Evolutionary conservation across 2,329 filamentous ascomycete species (phyloP).

Genomic region (Chrysoporthe deuterocubensis): DNA sequence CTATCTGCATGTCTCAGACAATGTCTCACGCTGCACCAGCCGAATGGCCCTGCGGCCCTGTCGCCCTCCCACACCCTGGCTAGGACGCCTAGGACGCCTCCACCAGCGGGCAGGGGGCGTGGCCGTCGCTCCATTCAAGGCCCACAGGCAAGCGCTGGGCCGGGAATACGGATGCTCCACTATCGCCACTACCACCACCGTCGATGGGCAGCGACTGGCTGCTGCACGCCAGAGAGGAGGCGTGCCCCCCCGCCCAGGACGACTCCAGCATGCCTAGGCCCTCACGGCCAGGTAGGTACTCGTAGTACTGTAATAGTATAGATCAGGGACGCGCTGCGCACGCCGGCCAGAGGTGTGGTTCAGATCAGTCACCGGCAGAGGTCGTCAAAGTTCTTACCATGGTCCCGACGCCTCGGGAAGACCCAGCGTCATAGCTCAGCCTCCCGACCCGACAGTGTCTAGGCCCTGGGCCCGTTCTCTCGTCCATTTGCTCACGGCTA

Average conservation of each 20-base stretch:
- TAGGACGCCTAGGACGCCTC: conserved; percentile 12
- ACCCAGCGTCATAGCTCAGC: neutral
- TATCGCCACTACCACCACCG: conserved; percentile 19
- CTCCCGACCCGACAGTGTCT: neutral
- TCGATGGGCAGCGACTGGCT: too few relatives aligned
- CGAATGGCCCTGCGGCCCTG: conserved; percentile 37
- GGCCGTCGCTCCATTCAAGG: conserved; percentile 37
- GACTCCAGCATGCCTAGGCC: neutral
- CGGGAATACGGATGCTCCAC: conserved; percentile 8
- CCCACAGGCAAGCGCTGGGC: conserved; percentile 30
- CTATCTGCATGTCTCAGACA: conserved; percentile 39
- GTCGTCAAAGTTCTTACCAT: neutral
- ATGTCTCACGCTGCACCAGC: conserved; percentile 44
- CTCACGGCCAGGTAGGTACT: neutral
- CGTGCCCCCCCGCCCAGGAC: too few relatives aligned
- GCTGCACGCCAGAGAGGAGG: too few relatives aligned
- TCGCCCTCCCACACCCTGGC: conserved; percentile 19
- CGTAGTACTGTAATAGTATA: neutral
- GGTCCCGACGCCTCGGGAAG: conserved; percentile 8
- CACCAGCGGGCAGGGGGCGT: neutral
- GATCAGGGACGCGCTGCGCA: neutral
- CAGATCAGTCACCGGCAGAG: neutral
- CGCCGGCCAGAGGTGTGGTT: neutral
- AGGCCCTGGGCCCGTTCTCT: neutral
- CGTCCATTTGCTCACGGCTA: conserved; percentile 2